Base-by-base conservation (phyloP, 345 rosid genomes). In the Linum tenue region DNA sequence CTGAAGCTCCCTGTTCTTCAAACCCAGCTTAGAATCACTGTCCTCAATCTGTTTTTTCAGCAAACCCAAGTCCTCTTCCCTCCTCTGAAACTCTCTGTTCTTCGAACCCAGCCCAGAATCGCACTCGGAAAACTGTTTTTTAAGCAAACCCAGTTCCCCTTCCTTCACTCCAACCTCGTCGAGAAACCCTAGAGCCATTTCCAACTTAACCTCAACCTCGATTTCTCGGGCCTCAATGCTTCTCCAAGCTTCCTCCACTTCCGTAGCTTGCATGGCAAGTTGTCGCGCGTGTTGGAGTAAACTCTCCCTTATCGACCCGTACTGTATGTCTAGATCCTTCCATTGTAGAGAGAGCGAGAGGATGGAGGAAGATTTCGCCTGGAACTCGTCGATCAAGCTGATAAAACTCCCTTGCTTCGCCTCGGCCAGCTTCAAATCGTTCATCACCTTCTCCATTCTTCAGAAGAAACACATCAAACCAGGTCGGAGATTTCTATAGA, bases 311-410 rank as follows among this genome's bases (percentile, higher is more conserved):
- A 55, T 15, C 3, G 17, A 62, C 37, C 72, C 75, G 10, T 71
- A 65, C 31, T 72, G 74, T 14, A 59, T 64, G 62, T 74, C 76
- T 36, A 76, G 41, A 14, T 78, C 85, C 41, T 70, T 69, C 82
- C 80, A 74, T 9, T 60, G 62, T 4, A 76, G 64, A 14, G 76
- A 44, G 12, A 81, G 61, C n/a, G 55, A 14, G 5, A 78, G 57
- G 36, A 81, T 5, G 0, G 77, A 70, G 66, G 75, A 71, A 0
- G 77, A 60, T 55, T 70, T 70, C n/a, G 68, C 62, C 11, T 64
- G 57, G 37, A 67, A 64, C 17, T 72, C 60, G 60, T 79, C 78
- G 41, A 63, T 41, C 10, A 63, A 31, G 50, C 44, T 64, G 16
- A 59, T 37, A 10, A 81, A 44, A 31, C 48, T 60, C 12, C 70